A percentile compares a stretch with the other conserved stretches of the same genome.
phyloP scores from a whole-genome alignment of 2,329 filamentous ascomycete species.

The Beauveria pseudobassiana region DNA sequence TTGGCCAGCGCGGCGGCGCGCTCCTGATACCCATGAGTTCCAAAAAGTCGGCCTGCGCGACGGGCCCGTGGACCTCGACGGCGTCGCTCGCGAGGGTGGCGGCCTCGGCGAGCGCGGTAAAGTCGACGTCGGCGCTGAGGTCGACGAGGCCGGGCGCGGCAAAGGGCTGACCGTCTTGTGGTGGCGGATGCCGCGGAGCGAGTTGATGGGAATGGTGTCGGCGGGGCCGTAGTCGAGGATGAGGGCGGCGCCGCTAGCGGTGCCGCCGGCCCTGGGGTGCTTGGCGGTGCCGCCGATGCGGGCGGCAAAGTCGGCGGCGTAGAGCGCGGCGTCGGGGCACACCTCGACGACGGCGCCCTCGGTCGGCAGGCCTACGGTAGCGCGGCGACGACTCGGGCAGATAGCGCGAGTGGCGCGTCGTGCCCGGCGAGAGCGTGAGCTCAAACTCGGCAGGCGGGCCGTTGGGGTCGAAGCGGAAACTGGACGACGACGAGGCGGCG shows the following conservation, averaged over 20 bases:
- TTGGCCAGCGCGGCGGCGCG: constrained; percentile 61
- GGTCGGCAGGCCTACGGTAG: constrained; percentile 62
- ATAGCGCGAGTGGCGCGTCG: constrained; percentile 77
- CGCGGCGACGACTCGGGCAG: constrained; percentile 75
- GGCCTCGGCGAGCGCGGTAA: constrained; percentile 75
- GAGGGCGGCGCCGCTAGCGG: constrained; percentile 76
- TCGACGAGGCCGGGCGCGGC: constrained; percentile 75
- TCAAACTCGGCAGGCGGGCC: constrained; percentile 73
- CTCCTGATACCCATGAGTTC: constrained; percentile 75
- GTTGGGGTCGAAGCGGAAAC: constrained; percentile 42
- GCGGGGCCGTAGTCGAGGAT: constrained; percentile 90
- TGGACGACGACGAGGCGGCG: constrained; percentile 37
- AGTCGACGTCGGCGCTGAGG: constrained; percentile 89
- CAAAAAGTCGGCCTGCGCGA: constrained; percentile 77
- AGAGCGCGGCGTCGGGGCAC: constrained; percentile 77
- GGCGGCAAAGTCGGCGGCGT: constrained; percentile 71
- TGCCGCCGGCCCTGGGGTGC: constrained; percentile 40
- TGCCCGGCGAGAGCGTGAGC: constrained; percentile 64
- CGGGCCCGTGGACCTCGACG: constrained; percentile 87
- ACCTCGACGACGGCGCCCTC: constrained; percentile 75
- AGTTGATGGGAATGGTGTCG: constrained; percentile 74
- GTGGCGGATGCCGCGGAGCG: constrained; percentile 75
- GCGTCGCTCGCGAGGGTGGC: constrained; percentile 67
- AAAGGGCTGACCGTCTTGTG: constrained; percentile 73
- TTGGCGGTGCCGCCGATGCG: constrained; percentile 67